These are phyloP conservation scores for Sugiyamaella sp. DNA, from an alignment of 1,139 yeast genomes.

Conservation along the genomic window DNA sequence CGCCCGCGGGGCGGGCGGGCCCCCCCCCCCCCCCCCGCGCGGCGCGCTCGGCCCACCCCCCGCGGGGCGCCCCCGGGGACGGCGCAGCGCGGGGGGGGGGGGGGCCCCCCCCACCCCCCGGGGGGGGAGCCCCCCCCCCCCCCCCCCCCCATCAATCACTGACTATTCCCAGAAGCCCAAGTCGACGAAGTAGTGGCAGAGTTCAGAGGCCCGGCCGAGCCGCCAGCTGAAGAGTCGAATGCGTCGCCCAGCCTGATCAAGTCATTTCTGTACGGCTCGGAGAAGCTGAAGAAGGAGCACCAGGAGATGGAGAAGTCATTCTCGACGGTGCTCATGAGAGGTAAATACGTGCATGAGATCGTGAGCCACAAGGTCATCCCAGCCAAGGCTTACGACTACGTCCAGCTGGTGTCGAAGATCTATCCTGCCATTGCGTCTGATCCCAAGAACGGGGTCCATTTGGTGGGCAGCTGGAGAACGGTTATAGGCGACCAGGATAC, in stretches of 20 bases:
- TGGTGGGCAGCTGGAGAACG: constrained; percentile 49
- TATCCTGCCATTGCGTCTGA: constrained; percentile 44
- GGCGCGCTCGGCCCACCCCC: too few species aligned
- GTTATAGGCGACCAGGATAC: constrained; percentile 48
- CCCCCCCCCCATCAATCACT: background rate
- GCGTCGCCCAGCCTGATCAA: constrained; percentile 39
- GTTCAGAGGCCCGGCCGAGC: constrained; percentile 27
- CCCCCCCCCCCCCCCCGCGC: too few species aligned
- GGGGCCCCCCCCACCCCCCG: too few species aligned
- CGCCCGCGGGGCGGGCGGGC: too few species aligned
- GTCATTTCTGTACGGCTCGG: constrained; percentile 45
- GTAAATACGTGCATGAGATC: constrained; percentile 49
- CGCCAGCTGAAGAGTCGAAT: constrained; percentile 21
- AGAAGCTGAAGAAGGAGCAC: constrained; percentile 42
- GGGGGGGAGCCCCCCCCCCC: too few species aligned
- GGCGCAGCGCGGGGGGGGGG: too few species aligned
- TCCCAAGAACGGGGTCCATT: constrained; percentile 41
- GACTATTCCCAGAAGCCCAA: constrained; percentile 17
- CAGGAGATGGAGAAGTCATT: constrained; percentile 43
- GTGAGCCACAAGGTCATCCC: constrained; percentile 46
- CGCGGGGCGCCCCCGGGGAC: too few species aligned
- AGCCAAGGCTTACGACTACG: constrained; percentile 42
- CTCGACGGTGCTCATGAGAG: constrained; percentile 45
- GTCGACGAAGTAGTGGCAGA: constrained; percentile 28
- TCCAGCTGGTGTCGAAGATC: constrained; percentile 40